Conservation (phyloP, 1,284 basidiomycete genomes). For the Austroboletus niveus region DNA sequence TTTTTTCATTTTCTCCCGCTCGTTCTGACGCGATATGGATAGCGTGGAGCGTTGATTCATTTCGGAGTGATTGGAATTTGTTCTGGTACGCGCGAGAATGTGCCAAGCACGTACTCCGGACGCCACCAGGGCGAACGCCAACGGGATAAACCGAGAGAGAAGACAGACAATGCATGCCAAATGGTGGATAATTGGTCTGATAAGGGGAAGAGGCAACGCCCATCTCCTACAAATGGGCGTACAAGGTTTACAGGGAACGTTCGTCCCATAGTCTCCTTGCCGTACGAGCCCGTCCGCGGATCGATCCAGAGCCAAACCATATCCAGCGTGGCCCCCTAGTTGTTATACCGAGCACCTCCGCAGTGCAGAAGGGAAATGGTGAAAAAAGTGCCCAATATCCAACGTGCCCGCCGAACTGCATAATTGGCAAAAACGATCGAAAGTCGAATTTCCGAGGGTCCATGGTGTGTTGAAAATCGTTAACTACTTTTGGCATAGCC, state of each 20-base stretch:
- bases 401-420: too few species aligned
- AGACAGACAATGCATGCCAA: conserved; percentile 1
- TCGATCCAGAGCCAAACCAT: not conserved
- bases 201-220: not conserved
- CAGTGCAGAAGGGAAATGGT: not conserved
- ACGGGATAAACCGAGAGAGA: conserved; percentile 5
- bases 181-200: conserved; percentile 8
- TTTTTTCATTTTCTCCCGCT: conserved; percentile 5
- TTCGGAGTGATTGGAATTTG: conserved; percentile 10
- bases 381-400: too few species aligned
- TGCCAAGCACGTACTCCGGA: conserved; percentile 3
- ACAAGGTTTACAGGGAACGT: too few species aligned
- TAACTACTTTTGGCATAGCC: not conserved
- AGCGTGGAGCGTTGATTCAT: conserved; percentile 19
- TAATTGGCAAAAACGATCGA: conserved; percentile 10
- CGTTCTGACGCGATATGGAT: conserved; percentile 9
- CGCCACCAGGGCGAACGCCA: conserved; percentile 7
- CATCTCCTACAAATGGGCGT: not conserved
- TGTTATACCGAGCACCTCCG: not conserved
- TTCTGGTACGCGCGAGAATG: not conserved
- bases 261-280: too few species aligned
- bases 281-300: not conserved
- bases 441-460: conserved; percentile 28
- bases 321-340: not conserved
- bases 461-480: conserved; percentile 5